Base-by-base conservation (phyloP, 257 asterid species). In the Agastache rugosa region DNA sequence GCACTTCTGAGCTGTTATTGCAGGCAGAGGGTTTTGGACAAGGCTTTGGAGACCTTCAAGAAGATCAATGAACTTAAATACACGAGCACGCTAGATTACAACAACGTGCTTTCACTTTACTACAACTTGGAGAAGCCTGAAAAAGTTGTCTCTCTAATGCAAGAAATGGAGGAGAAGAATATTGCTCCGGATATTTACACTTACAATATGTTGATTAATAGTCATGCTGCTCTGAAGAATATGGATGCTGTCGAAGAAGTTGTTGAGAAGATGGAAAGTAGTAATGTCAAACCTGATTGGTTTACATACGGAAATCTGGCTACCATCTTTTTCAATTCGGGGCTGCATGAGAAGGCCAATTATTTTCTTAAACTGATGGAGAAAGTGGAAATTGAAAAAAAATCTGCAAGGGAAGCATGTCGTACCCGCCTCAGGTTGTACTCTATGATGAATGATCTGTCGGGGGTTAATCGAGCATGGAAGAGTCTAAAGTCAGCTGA, bases 231-330 rank as follows among this genome's bases (percentile, higher is more conserved):
- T 58, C 9, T 80, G 63, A 82, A 84, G 67, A 81, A 85, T 63
- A 16, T 85, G 4, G 88, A 79, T 41, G 84, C 88, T 73, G 35
- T 83, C 34, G 93, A 90, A 74, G 80, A 39, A 34, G 87, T 89
- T 76, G 25, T 91, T 39, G 91, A 88, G 81, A 87, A 84, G 82
- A 85, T 93, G 97, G 83, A 87, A 63, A 75, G 73, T 34, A 79
- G 79, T 11, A 75, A 83, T 11, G 34, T 83, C 63, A 77, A 83
- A 69, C 75, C 47, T 3, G 81, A 81, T 78, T 75, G 78, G 83
- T 84, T 88, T 78, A 93, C 95, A 1, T 85, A 77, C 41, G 92
- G 90, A 63, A 93, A 88, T 63, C 76, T 91, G 7, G 96, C 96
- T 19, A 86, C 83, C 60, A 72, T 87, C 35, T 85, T 80, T 83